Evolutionary conservation across 208 protist species (phyloP).

Genomic region (Porcisia hertigi): DNA sequence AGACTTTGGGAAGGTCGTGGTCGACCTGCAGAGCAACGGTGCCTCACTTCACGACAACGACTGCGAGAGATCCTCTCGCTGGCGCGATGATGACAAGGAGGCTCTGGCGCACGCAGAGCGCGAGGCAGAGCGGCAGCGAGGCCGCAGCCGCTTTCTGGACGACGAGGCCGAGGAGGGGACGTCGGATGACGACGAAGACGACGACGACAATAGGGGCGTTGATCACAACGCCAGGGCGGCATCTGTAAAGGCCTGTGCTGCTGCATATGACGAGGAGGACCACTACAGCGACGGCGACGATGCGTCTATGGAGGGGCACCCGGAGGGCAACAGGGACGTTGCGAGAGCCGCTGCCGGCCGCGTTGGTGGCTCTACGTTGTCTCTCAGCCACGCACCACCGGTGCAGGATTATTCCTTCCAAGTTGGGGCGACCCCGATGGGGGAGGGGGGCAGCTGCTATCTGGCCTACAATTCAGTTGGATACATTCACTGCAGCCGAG

Average conservation of each 20-base stretch:
- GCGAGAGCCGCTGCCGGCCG: not conserved
- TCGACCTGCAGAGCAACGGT: slow-evolving; percentile 57
- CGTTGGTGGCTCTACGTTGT: not conserved
- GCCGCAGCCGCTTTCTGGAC: slow-evolving; percentile 70
- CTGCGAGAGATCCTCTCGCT: slow-evolving; percentile 57
- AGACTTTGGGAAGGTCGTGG: slow-evolving; percentile 60
- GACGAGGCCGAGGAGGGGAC: slow-evolving; percentile 81
- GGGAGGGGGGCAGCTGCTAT: slow-evolving; percentile 75
- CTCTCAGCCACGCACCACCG: not conserved
- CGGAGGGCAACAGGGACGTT: slow-evolving; percentile 13
- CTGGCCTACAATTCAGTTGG: slow-evolving; percentile 87
- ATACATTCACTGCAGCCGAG: slow-evolving; percentile 65
- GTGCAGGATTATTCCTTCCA: slow-evolving; percentile 80
- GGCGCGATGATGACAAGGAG: slow-evolving; percentile 46
- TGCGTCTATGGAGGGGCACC: slow-evolving; percentile 13
- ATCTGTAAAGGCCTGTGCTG: not conserved
- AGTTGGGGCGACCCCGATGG: slow-evolving; percentile 71
- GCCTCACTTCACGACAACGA: slow-evolving; percentile 46
- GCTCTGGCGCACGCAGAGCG: slow-evolving; percentile 42
- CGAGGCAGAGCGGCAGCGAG: slow-evolving; percentile 26
- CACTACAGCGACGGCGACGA: slow-evolving; percentile 25
- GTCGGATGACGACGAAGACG: slow-evolving; percentile 36
- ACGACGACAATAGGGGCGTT: slow-evolving; percentile 12
- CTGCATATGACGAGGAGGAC: slow-evolving; percentile 23
- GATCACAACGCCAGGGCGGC: not conserved